Base-by-base conservation (phyloP, 164 flowering plant species). In the Aristolochia californica region DNA sequence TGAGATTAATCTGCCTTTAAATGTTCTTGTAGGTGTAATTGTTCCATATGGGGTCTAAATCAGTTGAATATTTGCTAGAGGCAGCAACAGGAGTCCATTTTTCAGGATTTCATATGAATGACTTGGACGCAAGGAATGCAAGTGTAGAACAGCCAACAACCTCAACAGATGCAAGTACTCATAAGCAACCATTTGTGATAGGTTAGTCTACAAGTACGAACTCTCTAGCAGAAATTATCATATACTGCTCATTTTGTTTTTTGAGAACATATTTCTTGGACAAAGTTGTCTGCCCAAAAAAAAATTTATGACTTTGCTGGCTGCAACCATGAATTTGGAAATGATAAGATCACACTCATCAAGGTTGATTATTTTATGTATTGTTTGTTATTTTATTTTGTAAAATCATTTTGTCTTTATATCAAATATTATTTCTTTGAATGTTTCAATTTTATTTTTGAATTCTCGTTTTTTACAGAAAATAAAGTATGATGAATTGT, bases 81-180 rank as follows among this genome's bases (percentile, higher is more conserved):
- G 78, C 87, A 61, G 83, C 90, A 45, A 78, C 91, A 1, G 85
- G 85, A 43, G 88, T 69, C 55, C 98, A 93, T 74, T 93, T 82
- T 74, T 93, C 98, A 62, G 97, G 98, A 25, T 79, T 88, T 66
- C 95, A 82, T 60, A 65, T 87, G 78, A 64, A 84, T 70, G 80
- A 75, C 44, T 62, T 70, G 62, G 73, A 71, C 43, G 57, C 47
- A 50, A 69, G 72, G 61, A 70, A 63, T 70, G 64, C 73, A 55
- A 71, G 60, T 49, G 71, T 50, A 28, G 91, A 71, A 56, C 80
- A 70, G 53, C 74, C 80, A 49, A 74, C 87, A 48, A 73, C 85
- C 22, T 81, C 96, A n/a, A 63, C 73, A 5, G 51, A 80, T 61
- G 81, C 76, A 59, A 62, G 68, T 62, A 63, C 76, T 63, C 66